These are phyloP conservation scores for Salicornia ramosissima DNA, from an alignment of 148 eudicot genomes.

Conservation along the genomic window DNA sequence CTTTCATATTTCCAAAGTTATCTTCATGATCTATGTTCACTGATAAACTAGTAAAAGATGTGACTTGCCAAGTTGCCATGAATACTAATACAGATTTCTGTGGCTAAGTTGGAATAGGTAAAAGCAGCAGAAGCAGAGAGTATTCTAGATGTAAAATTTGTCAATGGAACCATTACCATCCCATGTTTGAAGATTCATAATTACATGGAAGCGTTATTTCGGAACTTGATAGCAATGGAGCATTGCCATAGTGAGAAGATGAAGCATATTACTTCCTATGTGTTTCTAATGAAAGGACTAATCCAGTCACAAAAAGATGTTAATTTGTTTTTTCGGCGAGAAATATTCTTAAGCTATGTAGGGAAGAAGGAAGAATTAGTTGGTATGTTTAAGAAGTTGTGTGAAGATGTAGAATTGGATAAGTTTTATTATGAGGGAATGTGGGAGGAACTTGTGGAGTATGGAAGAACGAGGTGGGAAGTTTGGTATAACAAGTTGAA, in stretches of 20 bases:
- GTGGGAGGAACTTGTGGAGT: conserved; percentile 30
- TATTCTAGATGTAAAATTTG: conserved; percentile 34
- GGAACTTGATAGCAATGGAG: conserved; percentile 52
- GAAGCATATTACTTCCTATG: conserved; percentile 49
- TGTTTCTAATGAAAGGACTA: conserved; percentile 31
- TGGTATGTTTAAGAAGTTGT: conserved; percentile 31
- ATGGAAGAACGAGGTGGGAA: conserved; percentile 23
- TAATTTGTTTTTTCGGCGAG: conserved; percentile 22
- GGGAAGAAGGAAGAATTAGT: conserved; percentile 30
- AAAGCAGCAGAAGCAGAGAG: conserved; percentile 21
- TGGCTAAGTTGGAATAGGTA: conserved; percentile 19
- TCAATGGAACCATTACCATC: conserved; percentile 32
- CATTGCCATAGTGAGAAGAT: conserved; percentile 24
- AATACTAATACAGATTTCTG: background rate
- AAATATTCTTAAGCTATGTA: conserved; percentile 23
- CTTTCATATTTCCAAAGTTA: too few species aligned
- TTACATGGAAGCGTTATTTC: conserved; percentile 37
- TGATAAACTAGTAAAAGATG: too few species aligned
- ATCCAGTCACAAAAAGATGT: conserved; percentile 31
- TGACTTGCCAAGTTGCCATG: too few species aligned
- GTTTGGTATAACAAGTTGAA: conserved; percentile 20
- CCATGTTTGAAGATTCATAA: conserved; percentile 39
- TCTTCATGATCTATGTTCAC: too few species aligned
- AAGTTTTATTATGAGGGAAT: conserved; percentile 40
- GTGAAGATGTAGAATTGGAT: conserved; percentile 29